phyloP scores from a whole-genome alignment of 495 filamentous ascomycete genomes.

The Hypoxylon lienhwacheense region DNA sequence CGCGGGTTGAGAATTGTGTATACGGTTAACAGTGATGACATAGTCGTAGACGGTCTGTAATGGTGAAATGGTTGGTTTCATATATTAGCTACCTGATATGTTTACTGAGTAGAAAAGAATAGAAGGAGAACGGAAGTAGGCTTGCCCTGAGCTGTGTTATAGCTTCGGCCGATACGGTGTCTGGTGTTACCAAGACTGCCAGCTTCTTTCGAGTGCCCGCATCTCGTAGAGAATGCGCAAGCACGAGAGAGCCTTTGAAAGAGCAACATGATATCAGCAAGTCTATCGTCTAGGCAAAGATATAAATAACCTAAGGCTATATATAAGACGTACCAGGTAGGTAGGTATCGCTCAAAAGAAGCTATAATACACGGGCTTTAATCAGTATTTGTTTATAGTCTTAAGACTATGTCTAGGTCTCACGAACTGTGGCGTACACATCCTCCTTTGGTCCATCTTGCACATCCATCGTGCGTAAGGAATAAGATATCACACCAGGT shows the following conservation, averaged over 20 bases:
- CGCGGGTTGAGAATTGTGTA: conserved; percentile 72
- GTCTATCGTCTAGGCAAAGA: conserved; percentile 22
- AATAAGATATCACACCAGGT: conserved; percentile 14
- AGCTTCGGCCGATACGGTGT: conserved; percentile 69
- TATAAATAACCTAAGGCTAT: too few relatives aligned
- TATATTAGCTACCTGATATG: background rate
- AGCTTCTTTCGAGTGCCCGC: conserved; percentile 84
- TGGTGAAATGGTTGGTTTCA: conserved; percentile 8
- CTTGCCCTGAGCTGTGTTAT: conserved; percentile 72
- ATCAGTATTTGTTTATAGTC: conserved; percentile 37
- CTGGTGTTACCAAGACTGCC: conserved; percentile 78
- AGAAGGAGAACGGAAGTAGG: conserved; percentile 13
- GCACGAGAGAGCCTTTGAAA: conserved; percentile 78
- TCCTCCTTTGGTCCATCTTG: conserved; percentile 47
- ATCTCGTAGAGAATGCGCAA: conserved; percentile 94
- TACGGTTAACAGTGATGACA: conserved; percentile 78
- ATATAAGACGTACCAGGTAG: conserved; percentile 69
- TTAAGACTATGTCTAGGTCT: conserved; percentile 2
- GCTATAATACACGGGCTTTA: conserved; percentile 53
- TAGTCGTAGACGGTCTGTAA: conserved; percentile 80
- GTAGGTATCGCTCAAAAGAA: conserved; percentile 87
- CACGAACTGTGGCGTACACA: conserved; percentile 60
- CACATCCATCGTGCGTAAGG: conserved; percentile 43
- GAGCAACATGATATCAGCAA: conserved; percentile 37
- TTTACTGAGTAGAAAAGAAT: too few relatives aligned